phyloP scores from a whole-genome alignment of 495 filamentous ascomycete genomes.

The Neurospora africana region DNA sequence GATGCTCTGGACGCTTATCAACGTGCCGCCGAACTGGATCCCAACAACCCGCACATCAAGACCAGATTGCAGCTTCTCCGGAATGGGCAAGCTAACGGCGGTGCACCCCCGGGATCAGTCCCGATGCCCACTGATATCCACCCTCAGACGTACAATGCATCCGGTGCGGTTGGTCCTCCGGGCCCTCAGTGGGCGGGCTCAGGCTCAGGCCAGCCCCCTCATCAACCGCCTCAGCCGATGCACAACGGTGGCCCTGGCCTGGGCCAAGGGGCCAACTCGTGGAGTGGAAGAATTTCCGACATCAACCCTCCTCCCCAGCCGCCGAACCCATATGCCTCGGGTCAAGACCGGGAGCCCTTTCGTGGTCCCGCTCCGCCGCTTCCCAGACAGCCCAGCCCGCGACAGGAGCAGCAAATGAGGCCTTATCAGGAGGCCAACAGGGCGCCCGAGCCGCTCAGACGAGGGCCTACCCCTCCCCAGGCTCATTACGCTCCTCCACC shows the following conservation, averaged over 20 bases:
- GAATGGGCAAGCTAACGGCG: conserved; percentile 59
- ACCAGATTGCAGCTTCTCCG: conserved; percentile 80
- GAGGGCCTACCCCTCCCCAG: conserved; percentile 41
- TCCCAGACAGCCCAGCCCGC: conserved; percentile 57
- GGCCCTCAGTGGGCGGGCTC: conserved; percentile 79
- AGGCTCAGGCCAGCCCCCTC: conserved; percentile 45
- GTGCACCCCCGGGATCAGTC: conserved; percentile 47
- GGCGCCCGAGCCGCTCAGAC: conserved; percentile 21
- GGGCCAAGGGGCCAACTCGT: conserved; percentile 55
- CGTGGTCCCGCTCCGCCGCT: conserved; percentile 51
- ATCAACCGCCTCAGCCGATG: conserved; percentile 33
- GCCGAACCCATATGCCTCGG: conserved; percentile 64
- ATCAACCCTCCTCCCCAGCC: conserved; percentile 63
- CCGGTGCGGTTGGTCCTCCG: conserved; percentile 54
- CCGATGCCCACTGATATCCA: conserved; percentile 44
- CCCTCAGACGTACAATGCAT: conserved; percentile 70
- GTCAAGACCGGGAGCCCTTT: conserved; percentile 45
- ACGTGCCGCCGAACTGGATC: conserved; percentile 88
- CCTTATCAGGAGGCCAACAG: conserved; percentile 65
- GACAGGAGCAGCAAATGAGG: conserved; percentile 60
- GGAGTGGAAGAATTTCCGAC: conserved; percentile 69
- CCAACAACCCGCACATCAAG: conserved; percentile 90
- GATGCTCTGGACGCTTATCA: conserved; percentile 96
- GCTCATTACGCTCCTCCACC: conserved; percentile 49
- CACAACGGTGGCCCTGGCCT: conserved; percentile 46